These are phyloP conservation scores for Datisca glomerata DNA, from an alignment of 306 rosid species.

Conservation along the genomic window DNA sequence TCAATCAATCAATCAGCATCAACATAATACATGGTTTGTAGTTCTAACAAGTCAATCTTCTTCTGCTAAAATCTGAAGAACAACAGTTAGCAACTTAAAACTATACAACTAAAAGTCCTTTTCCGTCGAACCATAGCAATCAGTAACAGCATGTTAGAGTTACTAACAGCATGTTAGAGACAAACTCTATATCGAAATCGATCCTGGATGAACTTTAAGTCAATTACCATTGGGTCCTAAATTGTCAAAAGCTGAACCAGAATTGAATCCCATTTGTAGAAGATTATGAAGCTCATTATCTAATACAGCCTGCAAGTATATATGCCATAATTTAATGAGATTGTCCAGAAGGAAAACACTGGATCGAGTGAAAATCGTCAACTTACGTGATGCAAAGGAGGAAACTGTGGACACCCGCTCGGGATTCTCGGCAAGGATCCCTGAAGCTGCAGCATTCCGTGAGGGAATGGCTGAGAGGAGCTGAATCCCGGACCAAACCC, in stretches of 20 bases:
- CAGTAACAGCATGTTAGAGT: no score
- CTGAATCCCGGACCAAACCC: slow-evolving; percentile 50
- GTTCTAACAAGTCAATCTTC: background rate
- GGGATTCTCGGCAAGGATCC: slow-evolving; percentile 50
- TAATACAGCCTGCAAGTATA: slow-evolving; percentile 42
- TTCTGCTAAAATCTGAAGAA: background rate
- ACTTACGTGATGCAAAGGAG: slow-evolving; percentile 67
- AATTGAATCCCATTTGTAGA: slow-evolving; percentile 73
- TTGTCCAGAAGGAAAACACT: slow-evolving; percentile 2
- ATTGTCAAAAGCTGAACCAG: slow-evolving; percentile 46
- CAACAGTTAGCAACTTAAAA: background rate
- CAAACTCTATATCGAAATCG: no score
- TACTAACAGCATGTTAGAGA: no score
- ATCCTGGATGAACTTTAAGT: background rate
- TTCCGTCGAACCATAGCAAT: background rate
- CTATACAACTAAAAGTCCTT: background rate
- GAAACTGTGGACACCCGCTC: slow-evolving; percentile 42
- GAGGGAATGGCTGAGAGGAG: slow-evolving; percentile 47
- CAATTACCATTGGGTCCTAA: slow-evolving; percentile 72
- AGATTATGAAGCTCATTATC: slow-evolving; percentile 78
- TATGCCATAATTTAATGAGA: slow-evolving; percentile 11
- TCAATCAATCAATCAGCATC: no score
- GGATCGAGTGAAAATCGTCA: slow-evolving; percentile 6
- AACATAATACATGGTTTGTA: no score
- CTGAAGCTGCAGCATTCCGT: slow-evolving; percentile 49